Conservation (phyloP, 1,284 basidiomycete species). For the Xerocomus amazonicus region DNA sequence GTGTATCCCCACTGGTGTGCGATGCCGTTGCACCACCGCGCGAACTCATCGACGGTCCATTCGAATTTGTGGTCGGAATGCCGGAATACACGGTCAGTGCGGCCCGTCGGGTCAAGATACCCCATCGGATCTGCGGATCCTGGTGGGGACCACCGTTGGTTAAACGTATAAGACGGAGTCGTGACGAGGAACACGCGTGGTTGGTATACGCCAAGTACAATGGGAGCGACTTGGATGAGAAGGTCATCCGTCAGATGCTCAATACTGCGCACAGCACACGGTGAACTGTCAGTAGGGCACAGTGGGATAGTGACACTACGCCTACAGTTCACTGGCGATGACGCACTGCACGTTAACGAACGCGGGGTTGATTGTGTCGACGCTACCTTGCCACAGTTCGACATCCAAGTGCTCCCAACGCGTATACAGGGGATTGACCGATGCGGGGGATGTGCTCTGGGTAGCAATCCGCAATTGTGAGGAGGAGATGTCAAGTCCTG, state of each 20-base stretch:
- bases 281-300: not conserved
- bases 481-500: constrained; percentile 64
- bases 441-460: constrained; percentile 40
- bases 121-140: constrained; percentile 49
- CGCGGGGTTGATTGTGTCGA: constrained; percentile 72
- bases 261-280: constrained; percentile 49
- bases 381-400: constrained; percentile 79
- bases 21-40: constrained; percentile 59
- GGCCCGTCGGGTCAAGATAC: constrained; percentile 68
- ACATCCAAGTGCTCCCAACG: constrained; percentile 77
- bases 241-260: constrained; percentile 79
- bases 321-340: constrained; percentile 83
- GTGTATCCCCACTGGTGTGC: constrained; percentile 76
- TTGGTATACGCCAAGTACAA: constrained; percentile 80
- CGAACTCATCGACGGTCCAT: constrained; percentile 83
- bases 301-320: constrained; percentile 11
- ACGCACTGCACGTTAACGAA: constrained; percentile 81
- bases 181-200: constrained; percentile 81
- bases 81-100: constrained; percentile 73
- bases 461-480: constrained; percentile 52
- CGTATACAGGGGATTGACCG: constrained; percentile 30
- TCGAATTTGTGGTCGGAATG: constrained; percentile 92
- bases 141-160: constrained; percentile 76
- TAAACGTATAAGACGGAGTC: constrained; percentile 89
- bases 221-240: constrained; percentile 75